A percentile compares a stretch with the other conserved stretches of the same genome.
phyloP scores from a whole-genome alignment of 768 basidiomycete species.

The Hygrophorus pudorinus region DNA sequence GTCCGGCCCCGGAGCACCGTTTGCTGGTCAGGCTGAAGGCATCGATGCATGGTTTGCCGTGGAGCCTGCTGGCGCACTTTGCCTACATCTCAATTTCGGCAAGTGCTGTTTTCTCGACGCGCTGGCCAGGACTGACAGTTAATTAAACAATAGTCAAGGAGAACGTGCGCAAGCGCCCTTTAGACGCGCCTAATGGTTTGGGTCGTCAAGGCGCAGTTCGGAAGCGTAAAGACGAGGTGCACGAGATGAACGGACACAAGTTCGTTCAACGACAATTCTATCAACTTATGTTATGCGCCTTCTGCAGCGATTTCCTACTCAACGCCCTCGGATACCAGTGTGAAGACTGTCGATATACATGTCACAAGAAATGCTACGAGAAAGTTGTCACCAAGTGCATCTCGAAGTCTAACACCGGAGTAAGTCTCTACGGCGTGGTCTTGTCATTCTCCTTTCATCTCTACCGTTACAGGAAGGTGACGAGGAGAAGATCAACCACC shows the following conservation, averaged over 20 bases:
- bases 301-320: conserved; percentile 95
- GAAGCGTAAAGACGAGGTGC: conserved; percentile 95
- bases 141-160: conserved; percentile 70
- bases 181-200: conserved; percentile 84
- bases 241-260: conserved; percentile 99
- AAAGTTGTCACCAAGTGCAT: conserved; percentile 99
- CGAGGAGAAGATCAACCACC: conserved; percentile 98
- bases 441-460: neutral
- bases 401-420: conserved; percentile 90
- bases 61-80: conserved; percentile 92
- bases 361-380: conserved; percentile 98
- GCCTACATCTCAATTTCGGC: conserved; percentile 88
- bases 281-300: conserved; percentile 96
- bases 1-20: conserved; percentile 24
- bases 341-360: conserved; percentile 97
- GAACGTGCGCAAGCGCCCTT: conserved; percentile 91
- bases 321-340: conserved; percentile 98
- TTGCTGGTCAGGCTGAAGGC: conserved; percentile 52
- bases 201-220: conserved; percentile 97
- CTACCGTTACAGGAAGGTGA: conserved; percentile 65
- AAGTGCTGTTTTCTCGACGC: conserved; percentile 21
- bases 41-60: conserved; percentile 97
- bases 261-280: conserved; percentile 97
- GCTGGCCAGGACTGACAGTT: neutral
- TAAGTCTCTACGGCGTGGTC: conserved; percentile 28